Base-by-base conservation (phyloP, 2,329 filamentous ascomycete species). In the Claviceps lovelessii region DNA sequence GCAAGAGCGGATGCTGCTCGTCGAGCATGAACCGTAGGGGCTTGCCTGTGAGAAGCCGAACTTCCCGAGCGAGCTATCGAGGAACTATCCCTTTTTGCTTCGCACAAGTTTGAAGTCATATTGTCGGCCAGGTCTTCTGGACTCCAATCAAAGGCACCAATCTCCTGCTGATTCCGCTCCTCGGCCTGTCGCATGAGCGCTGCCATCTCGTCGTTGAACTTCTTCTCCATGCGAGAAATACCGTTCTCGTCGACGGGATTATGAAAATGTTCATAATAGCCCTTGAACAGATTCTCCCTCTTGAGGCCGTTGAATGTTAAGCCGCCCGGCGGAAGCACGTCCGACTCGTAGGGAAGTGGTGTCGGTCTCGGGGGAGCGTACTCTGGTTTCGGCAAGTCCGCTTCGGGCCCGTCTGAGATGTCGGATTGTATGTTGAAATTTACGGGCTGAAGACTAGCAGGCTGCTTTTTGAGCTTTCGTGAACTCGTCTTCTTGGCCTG, bases 381-480 rank as follows among this genome's bases (percentile, higher is more conserved):
- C 73, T 97, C 93, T 57, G 91, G 81, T 54, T 96, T 90, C 31
- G 91, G 81, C 53, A 96, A 90, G 31, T 84, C 82, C 48, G 87
- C 81, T 31, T 78, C 72, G 15, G 35, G 47, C 3, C 66, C 64
- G 52, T 73, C 75, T 33, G 65, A 67, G 44, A 72, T 69, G 52
- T 84, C 79, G 5, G 76, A 74, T 54, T 84, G 81, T 44, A 83
- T 73, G 52, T 83, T 78, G 49, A 89, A 70, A 65, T 85, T 85
- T 58, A 83, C 73, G 9, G 73, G 66, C 29, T 77, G 75, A n/a
- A 67, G 63, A 49, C 76, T 73, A 56, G 74, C 72, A 23, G 79
- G 72, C 51, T 77, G 76, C 51, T 78, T 76, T 64, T 79, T 85
- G 2, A 77, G 73, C 58, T 77, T 79, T 55, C 84, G 82, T 5